Evolutionary conservation across 352 stramenopile species (phyloP), one percentile per base, ranked within the genome.

Genomic region (Globisporangium paroecandrum): DNA sequence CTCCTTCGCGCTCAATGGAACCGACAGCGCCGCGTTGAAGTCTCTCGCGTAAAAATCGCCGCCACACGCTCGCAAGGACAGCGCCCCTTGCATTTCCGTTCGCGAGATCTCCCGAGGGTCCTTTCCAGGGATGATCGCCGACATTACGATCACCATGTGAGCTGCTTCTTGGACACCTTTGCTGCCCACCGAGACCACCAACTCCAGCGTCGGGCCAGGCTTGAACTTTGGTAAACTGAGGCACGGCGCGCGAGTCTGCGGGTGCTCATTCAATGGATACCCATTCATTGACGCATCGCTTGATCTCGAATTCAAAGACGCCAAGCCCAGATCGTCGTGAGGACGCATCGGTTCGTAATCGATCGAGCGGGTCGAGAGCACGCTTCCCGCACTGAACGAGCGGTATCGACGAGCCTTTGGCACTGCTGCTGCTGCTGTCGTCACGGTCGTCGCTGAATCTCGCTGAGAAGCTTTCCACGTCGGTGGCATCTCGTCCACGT

Each of bases 111-210:
- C 85, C 54, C 75, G 70, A 18, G 74, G 75, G 1, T 74, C 72
- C 54, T 87, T 72, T 13, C 78, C 85, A 29, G 87, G 74, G 3
- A 70, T 61, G 29, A 91, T 81, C 15, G 64, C 79, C 12, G 81
- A 90, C 47, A 93, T 66, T 46, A 92, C 84, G 12, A 96, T 77
- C 18, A 94, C 47, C 81, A 93, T 91, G 34, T 92, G 79, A n/a
- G 76, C 73, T 12, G 81, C 67, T 55, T 94, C 82, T 66, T 93
- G 85, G 20, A 76, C 58, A 0, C 79, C 83, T 64, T 90, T 90
- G 62, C 80, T 89, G 0, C 86, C 85, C 27, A 96, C 80, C 0
- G 88, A 96, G 1, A 94, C 74, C 3, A 83, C 86, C 27, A 96
- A 67, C 55, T 94, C 83, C 34, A 96, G 75, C 62, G 76, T 87